phyloP scores from a whole-genome alignment of 768 basidiomycete genomes.

The Russula earlei region DNA sequence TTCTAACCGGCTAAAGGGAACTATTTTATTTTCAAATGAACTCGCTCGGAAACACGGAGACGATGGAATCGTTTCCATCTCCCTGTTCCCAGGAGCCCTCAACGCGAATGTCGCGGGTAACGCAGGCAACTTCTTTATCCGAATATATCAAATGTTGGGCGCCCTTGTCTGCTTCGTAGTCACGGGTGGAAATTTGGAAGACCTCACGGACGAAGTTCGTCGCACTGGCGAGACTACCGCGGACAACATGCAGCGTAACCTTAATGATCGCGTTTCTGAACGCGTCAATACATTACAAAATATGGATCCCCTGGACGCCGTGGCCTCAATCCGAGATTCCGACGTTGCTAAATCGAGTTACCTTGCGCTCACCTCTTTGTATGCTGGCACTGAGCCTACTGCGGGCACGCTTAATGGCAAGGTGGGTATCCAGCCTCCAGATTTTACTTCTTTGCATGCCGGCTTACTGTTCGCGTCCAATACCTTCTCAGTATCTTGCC shows the following conservation, averaged over 20 bases:
- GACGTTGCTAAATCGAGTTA: neutral
- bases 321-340: neutral
- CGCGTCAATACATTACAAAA: no score
- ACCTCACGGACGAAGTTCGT: neutral
- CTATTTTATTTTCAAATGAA: neutral
- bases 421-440: neutral
- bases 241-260: no score
- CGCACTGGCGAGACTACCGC: no score
- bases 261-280: no score
- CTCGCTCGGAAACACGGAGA: neutral
- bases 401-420: neutral
- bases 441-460: neutral
- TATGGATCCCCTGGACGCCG: neutral
- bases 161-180: neutral
- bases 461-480: no score
- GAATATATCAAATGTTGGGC: accelerated
- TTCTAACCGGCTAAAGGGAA: neutral
- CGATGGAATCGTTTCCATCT: neutral
- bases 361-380: slow-evolving; percentile 2
- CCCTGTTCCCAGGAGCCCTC: neutral
- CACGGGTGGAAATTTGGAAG: neutral
- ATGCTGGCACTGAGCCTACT: neutral
- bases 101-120: neutral
- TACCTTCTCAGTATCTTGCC: slow-evolving; percentile 6
- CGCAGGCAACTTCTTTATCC: neutral